Base-by-base conservation (phyloP, 1,284 basidiomycete species). In the Cystobasidium sp. region DNA sequence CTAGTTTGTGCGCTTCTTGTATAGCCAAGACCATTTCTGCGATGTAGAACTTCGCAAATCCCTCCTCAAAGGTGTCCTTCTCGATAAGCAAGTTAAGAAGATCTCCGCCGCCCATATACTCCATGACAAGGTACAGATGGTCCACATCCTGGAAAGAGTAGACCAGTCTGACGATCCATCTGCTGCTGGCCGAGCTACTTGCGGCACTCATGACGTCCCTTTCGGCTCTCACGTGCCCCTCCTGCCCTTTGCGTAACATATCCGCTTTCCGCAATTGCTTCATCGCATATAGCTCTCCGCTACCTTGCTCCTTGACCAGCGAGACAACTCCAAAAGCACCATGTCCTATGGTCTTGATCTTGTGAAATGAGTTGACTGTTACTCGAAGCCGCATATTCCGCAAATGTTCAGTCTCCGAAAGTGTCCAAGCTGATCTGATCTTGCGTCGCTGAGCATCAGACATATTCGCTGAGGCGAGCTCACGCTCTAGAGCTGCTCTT, bases 1-100 rank as follows among this genome's bases (percentile, higher is more conserved):
- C 95, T 78, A 93, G 89, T 80, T 89, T 89, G 84, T 98, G 96
- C 80, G 93, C 95, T 78, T 91, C 90, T 82, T 96, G 91, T 77
- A 98, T 91, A 16, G 93, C 92, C n/a, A 98, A 88, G 74, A 98
- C 87, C 95, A 98, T 98, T 90, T 97, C 95, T 74, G 94, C 92
- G 69, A 96, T 87, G 84, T 98, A 98, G 85, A 98, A 97, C 76
- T 90, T 87, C 61, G 95, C 92, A 85, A 97, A 95, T 77, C 90
- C 87, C 85, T 98, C 96, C 75, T 93, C 89, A 80, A 98, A 97
- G 52, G 93, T 89, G 82, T 97, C 95, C 76, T 90, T 86, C 83
- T 97, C 92, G 79, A 98, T 97, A 80, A 98, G 86, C 76, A 97
- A 88, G 81, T 97, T 97, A 66, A 99, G 87, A 78, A 98, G 87